Percentiles rank a stretch among this genome's conserved stretches.
Conservation (phyloP, 2,329 filamentous ascomycete genomes). For the Clathrospora elynae region DNA sequence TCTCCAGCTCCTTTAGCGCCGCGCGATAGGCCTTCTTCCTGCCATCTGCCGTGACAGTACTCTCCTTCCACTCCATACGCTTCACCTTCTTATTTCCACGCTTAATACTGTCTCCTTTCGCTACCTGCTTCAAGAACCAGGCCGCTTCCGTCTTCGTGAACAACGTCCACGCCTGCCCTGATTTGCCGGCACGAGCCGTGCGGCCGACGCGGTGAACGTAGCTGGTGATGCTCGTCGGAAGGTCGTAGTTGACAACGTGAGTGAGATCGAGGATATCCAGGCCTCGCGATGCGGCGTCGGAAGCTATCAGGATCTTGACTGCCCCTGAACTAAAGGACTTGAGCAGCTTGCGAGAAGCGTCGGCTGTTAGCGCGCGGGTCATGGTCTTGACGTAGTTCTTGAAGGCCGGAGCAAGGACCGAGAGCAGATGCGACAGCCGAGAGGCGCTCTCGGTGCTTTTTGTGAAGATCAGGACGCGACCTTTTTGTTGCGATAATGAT, state of each 20-base stretch:
- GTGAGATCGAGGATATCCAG: slow-evolving; percentile 79
- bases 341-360: slow-evolving; percentile 69
- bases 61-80: slow-evolving; percentile 51
- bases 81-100: slow-evolving; percentile 53
- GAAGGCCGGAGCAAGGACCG: slow-evolving; percentile 66
- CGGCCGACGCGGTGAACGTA: slow-evolving; percentile 93
- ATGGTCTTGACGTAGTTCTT: slow-evolving; percentile 68
- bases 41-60: slow-evolving; percentile 48
- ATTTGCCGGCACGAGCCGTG: slow-evolving; percentile 79
- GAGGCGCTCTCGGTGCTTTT: slow-evolving; percentile 86
- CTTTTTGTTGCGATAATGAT: slow-evolving; percentile 28
- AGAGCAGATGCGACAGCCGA: slow-evolving; percentile 81
- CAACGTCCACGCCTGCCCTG: slow-evolving; percentile 83
- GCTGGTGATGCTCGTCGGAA: slow-evolving; percentile 77
- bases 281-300: slow-evolving; percentile 90
- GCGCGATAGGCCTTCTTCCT: slow-evolving; percentile 52
- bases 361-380: slow-evolving; percentile 77
- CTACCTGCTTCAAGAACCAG: slow-evolving; percentile 91
- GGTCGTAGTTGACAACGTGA: slow-evolving; percentile 92
- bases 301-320: slow-evolving; percentile 79
- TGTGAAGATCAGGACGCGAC: slow-evolving; percentile 76
- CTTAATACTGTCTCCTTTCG: slow-evolving; percentile 59
- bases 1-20: slow-evolving; percentile 66
- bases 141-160: slow-evolving; percentile 80
- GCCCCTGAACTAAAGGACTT: slow-evolving; percentile 67